Evolutionary conservation across 345 rosid species (phyloP).

Genomic region (Kandelia obovata): DNA sequence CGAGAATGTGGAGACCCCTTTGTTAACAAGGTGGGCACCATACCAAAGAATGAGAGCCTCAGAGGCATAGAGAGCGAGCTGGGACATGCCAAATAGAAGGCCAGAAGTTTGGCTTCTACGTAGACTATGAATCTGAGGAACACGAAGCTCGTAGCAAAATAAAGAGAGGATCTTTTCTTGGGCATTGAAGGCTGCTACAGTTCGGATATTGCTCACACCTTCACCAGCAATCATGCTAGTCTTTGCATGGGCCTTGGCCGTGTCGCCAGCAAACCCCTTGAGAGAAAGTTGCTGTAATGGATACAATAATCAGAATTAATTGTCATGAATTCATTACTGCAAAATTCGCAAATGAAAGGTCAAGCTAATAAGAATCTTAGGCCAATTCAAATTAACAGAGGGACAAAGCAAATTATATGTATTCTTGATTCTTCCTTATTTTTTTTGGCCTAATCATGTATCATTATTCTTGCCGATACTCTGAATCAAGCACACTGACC

Average conservation of each 20-base stretch:
- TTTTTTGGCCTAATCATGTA: not conserved
- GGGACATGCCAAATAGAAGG: conserved; percentile 89
- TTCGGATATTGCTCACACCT: conserved; percentile 97
- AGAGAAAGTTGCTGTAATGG: conserved; percentile 81
- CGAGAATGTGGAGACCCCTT: conserved; percentile 87
- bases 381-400: too few species aligned
- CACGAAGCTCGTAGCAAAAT: conserved; percentile 72
- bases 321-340: not conserved
- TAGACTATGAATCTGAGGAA: conserved; percentile 74
- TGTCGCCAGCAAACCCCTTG: conserved; percentile 99
- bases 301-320: conserved; percentile 25
- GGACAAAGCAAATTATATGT: too few species aligned
- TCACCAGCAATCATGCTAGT: conserved; percentile 99
- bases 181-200: conserved; percentile 97
- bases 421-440: too few species aligned
- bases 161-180: conserved; percentile 81
- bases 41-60: conserved; percentile 99
- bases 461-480: not conserved
- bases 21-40: conserved; percentile 83
- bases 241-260: conserved; percentile 99
- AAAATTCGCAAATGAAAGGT: not conserved
- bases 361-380: too few species aligned
- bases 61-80: conserved; percentile 87
- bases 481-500: not conserved
- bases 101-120: conserved; percentile 84